Base-by-base conservation (phyloP, 768 basidiomycete species). In the Porphyrellus cyaneotinctus region DNA sequence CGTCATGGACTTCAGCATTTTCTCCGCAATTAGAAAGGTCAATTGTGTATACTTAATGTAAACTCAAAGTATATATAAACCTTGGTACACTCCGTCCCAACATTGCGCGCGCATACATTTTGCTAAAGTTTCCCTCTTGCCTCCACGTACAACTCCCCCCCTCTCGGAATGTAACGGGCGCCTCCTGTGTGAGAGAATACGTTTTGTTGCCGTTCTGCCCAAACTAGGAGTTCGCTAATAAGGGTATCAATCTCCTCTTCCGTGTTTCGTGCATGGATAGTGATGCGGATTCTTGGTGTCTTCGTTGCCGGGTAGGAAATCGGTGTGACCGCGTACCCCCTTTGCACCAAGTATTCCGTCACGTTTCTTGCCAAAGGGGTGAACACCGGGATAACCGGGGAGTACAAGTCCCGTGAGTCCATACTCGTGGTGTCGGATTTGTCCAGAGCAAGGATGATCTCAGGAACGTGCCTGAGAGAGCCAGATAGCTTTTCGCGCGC, bases 241-340 rank as follows among this genome's bases (percentile, higher is more conserved):
- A 63, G 52, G 0, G 52, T 7, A 43, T 64, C 46, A 11, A 63
- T 64, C 23, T 64, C 59, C 41, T 20, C 48, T 46, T 56, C 56
- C 18, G 62, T 64, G 36, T 61, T 63, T 2, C 54, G 24, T 5
- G 62, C 59, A n/a, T 63, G 62, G 6, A 64, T 46, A n/a, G 32
- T 52, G 42, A 63, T 33, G n/a, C 59, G 62, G 3, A 63, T 54
- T 14, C 62, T 28, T 0, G 62, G 48, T n/a, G 24, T 50, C 13
- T 26, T 52, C 2, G 56, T 56, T 13, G 52, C 12, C 7, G 62
- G 62, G 28, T 41, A 48, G 3, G 52, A 47, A 1, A 61, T 47
- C 4, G 54, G 13, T 1, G 44, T 33, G 5, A 51, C 62, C 6
- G 47, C 56, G 13, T 63, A 51, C 22, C 62, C 62, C 20, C 20